Base-by-base conservation (phyloP, 2,329 filamentous ascomycete species). In the Fusarium kyushuense region DNA sequence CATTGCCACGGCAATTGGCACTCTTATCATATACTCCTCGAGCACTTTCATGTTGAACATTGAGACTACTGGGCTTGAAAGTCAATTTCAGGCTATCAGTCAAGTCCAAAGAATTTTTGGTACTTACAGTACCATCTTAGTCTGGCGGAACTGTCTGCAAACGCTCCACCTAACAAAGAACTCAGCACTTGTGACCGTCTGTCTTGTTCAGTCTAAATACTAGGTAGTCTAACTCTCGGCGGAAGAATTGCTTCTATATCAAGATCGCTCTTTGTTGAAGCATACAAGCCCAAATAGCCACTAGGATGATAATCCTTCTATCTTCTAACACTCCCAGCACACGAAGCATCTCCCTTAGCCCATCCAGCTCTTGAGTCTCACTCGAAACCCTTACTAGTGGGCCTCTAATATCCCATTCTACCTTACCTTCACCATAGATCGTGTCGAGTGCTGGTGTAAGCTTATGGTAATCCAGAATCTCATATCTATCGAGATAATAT, bases 331-430 rank as follows among this genome's bases (percentile, higher is more conserved):
- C 0, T 1, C 2, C 41, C 2, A 45, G 1, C 3, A 36, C 4
- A 2, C 21, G 19, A 1, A 64, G 21, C 23, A 2, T 59, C 12
- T 59, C 25, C 7, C 59, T 30, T 5, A 59, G 17, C 0, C 4
- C 10, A 0, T 0, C 4, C 2, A 52, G 3, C 1, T 48, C 35
- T 4, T 11, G 1, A 0, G 23, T 35, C 2, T 14, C 2, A 0
- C 29, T 35, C 6, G 2, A 3, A 0, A 47, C 32, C 0, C 48
- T 38, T 6, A 63, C 2, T 0, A 12, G 16, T 3, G 10, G 10
- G 1, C 7, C 46, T 2, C 4, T 14, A 2, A 2, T 1, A 1
- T n/a, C 2, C 36, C 36, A 65, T 30, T 2, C 0, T 6, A 3
- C 27, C 0, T 13, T 23, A 0, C 11, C 13, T 11, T 35, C 5